phyloP scores from a whole-genome alignment of 805 yeast genomes.

The Brettanomyces nanus region DNA sequence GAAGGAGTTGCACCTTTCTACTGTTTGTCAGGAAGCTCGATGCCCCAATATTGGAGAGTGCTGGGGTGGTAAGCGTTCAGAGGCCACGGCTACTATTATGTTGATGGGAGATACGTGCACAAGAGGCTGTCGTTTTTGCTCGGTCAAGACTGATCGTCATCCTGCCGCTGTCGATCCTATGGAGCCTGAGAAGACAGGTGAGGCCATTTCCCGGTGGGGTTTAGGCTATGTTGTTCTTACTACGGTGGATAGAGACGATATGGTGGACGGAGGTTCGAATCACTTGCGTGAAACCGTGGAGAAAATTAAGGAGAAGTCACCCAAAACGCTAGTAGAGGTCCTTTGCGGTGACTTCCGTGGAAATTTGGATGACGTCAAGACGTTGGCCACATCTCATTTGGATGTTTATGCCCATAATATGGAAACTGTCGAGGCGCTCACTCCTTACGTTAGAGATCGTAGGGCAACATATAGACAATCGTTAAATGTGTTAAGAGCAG shows the following conservation, averaged over 20 bases:
- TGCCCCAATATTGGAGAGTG: conserved; percentile 99
- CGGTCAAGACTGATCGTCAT: conserved; percentile 83
- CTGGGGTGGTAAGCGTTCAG: conserved; percentile 95
- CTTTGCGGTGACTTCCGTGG: conserved; percentile 95
- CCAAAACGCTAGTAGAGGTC: conserved; percentile 87
- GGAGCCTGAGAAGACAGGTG: conserved; percentile 98
- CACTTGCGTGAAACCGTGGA: conserved; percentile 85
- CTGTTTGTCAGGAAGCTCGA: conserved; percentile 98
- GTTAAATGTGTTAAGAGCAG: conserved; percentile 65
- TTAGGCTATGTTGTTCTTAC: conserved; percentile 95
- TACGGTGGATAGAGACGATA: conserved; percentile 95
- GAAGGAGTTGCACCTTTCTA: conserved; percentile 78
- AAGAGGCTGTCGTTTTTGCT: conserved; percentile 97
- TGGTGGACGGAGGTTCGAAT: conserved; percentile 85
- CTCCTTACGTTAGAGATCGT: conserved; percentile 93
- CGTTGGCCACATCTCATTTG: conserved; percentile 76
- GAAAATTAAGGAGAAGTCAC: conserved; percentile 79
- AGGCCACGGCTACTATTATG: conserved; percentile 97
- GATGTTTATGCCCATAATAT: conserved; percentile 97
- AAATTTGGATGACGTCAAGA: conserved; percentile 68
- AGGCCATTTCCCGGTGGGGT: conserved; percentile 96
- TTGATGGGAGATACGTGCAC: conserved; percentile 98
- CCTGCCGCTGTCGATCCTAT: conserved; percentile 89
- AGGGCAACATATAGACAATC: conserved; percentile 93
- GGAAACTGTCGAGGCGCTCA: conserved; percentile 91